Conservation (phyloP, 768 basidiomycete genomes). For the Psilocybe azurescens region DNA sequence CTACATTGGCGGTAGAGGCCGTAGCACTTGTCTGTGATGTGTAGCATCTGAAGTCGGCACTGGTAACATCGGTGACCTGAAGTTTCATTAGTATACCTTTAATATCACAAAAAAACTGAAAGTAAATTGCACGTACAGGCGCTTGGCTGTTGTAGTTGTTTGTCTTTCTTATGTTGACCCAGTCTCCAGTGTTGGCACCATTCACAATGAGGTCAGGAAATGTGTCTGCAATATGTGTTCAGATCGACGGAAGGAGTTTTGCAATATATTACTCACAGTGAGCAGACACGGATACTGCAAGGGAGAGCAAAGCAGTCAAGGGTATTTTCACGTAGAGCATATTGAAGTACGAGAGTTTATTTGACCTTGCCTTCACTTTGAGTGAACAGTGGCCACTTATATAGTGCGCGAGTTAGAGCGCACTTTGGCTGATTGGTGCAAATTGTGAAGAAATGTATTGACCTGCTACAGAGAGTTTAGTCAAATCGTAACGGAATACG, state of each 20-base stretch:
- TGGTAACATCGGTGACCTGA: constrained; percentile 52
- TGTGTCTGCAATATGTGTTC: constrained; percentile 38
- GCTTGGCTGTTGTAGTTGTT: constrained; percentile 50
- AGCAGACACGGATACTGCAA: constrained; percentile 25
- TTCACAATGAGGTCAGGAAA: constrained; percentile 48
- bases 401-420: neutral
- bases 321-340: constrained; percentile 28
- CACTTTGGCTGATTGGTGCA: too few relatives aligned
- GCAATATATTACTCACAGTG: constrained; percentile 27
- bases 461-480: too few relatives aligned
- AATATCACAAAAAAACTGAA: neutral
- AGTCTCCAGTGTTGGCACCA: constrained; percentile 42
- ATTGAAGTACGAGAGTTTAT: constrained; percentile 9
- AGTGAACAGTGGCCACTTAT: neutral
- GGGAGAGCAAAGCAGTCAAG: constrained; percentile 22
- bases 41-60: constrained; percentile 55
- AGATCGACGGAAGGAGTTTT: neutral
- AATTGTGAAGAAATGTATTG: too few relatives aligned
- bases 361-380: neutral
- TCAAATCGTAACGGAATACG: too few relatives aligned
- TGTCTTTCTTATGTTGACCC: constrained; percentile 49
- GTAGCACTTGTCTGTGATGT: constrained; percentile 43
- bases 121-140: constrained; percentile 32
- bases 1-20: constrained; percentile 45
- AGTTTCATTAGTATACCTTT: neutral